Conservation (phyloP, 2,329 filamentous ascomycete genomes). For the Ceratocystis cubensis region DNA sequence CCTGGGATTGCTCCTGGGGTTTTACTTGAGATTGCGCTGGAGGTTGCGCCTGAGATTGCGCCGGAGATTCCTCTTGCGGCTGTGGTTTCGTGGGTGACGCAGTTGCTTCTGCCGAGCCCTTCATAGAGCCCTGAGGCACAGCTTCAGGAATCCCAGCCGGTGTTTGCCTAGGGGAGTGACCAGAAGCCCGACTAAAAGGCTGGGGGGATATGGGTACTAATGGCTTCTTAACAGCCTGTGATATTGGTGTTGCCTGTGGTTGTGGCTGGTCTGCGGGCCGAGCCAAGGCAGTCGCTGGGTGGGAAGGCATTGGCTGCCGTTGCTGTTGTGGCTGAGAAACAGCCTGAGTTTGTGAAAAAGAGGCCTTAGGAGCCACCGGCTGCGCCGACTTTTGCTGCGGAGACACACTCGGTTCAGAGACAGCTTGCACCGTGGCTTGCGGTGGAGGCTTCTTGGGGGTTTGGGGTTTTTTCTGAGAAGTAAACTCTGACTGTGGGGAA, state of each 20-base stretch:
- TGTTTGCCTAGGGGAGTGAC: not conserved
- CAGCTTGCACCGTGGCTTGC: not conserved
- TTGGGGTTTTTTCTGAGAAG: not conserved
- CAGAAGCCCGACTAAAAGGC: not conserved
- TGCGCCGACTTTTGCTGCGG: not conserved
- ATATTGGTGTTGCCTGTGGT: not conserved
- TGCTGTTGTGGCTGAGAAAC: not conserved
- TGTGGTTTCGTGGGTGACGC: not conserved
- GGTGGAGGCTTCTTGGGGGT: not conserved
- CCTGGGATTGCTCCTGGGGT: not conserved
- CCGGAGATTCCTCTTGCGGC: not conserved
- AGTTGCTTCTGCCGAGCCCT: not conserved
- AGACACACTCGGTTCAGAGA: not conserved
- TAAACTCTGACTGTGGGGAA: not conserved
- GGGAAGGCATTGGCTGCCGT: not conserved
- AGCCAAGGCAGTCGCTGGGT: not conserved
- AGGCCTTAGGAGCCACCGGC: not conserved
- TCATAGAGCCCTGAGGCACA: not conserved
- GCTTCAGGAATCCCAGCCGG: not conserved
- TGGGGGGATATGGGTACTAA: not conserved
- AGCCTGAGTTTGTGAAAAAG: not conserved
- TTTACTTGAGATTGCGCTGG: not conserved
- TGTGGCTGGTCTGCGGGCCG: not conserved
- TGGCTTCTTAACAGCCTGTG: not conserved
- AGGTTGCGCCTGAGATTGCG: not conserved